These are phyloP conservation scores for Beta vulgaris DNA, from an alignment of 148 eudicot species.

Conservation along the genomic window DNA sequence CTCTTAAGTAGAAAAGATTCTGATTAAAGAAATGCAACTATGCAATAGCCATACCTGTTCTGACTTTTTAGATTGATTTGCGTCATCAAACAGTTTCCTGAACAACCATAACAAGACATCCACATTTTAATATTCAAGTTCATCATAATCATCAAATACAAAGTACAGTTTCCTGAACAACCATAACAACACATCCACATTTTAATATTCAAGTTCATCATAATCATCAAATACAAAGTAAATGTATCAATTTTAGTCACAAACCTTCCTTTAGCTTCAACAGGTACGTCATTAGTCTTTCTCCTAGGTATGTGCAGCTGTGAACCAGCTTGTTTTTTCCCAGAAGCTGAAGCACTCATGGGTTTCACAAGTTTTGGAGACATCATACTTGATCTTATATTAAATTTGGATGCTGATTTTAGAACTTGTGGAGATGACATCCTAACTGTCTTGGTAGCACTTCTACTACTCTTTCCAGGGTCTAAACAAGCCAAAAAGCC, in stretches of 20 bases:
- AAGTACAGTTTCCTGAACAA: slow-evolving; percentile 42
- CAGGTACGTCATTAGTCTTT: slow-evolving; percentile 22
- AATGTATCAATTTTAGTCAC: background rate
- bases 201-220: background rate
- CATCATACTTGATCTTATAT: slow-evolving; percentile 20
- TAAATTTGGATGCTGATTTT: slow-evolving; percentile 34
- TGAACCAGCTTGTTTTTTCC: slow-evolving; percentile 42
- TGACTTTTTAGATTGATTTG: slow-evolving; percentile 24
- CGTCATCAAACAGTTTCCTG: slow-evolving; percentile 57
- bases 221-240: background rate
- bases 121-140: background rate
- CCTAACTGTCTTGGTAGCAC: slow-evolving; percentile 31
- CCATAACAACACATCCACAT: slow-evolving; percentile 9
- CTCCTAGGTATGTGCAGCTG: slow-evolving; percentile 29
- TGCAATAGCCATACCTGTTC: slow-evolving; percentile 34
- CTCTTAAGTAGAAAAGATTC: no score
- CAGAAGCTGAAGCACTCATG: slow-evolving; percentile 38
- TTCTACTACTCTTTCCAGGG: slow-evolving; percentile 40
- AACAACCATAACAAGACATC: slow-evolving; percentile 13
- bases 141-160: background rate
- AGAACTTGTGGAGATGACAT: slow-evolving; percentile 40
- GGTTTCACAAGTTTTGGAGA: slow-evolving; percentile 45
- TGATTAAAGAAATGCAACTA: background rate
- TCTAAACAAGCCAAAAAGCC: slow-evolving; percentile 37
- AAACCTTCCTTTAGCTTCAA: slow-evolving; percentile 55